These are phyloP conservation scores for Quercus lobata DNA, from an alignment of 331 rosid species.

Conservation along the genomic window DNA sequence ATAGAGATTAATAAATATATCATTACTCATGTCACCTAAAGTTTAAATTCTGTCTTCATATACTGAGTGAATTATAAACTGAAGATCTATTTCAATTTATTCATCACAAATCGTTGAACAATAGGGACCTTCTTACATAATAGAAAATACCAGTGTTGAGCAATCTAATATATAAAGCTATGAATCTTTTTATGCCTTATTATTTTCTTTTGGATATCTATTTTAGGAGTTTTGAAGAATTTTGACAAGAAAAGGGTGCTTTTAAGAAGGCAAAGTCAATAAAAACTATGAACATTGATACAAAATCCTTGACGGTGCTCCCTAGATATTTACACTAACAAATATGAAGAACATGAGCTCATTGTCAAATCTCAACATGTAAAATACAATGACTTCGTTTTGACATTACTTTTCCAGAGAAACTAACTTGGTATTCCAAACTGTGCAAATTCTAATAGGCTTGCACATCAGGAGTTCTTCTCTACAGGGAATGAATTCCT, in stretches of 20 bases:
- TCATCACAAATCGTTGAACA: no score
- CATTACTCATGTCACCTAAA: no score
- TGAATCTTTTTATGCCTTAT: no score
- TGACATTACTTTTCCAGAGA: neutral
- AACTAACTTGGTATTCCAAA: neutral
- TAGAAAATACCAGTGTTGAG: no score
- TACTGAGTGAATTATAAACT: no score
- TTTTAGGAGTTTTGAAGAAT: neutral
- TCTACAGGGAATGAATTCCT: slow-evolving; percentile 33
- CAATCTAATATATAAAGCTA: no score
- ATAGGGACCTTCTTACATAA: no score
- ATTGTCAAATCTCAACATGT: neutral
- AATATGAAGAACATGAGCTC: neutral
- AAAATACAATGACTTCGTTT: neutral
- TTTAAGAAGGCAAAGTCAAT: neutral
- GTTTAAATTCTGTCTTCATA: no score
- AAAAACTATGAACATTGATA: neutral
- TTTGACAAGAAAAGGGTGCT: neutral
- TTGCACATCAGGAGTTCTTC: slow-evolving; percentile 9
- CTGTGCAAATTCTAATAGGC: neutral
- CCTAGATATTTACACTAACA: neutral
- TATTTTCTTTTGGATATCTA: no score
- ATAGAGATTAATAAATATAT: no score
- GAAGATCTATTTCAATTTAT: no score
- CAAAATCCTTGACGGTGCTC: no score